Percentiles rank a stretch among this genome's conserved stretches.
phyloP scores from a whole-genome alignment of 2,329 filamentous ascomycete species.

The Fulvia fulva region DNA sequence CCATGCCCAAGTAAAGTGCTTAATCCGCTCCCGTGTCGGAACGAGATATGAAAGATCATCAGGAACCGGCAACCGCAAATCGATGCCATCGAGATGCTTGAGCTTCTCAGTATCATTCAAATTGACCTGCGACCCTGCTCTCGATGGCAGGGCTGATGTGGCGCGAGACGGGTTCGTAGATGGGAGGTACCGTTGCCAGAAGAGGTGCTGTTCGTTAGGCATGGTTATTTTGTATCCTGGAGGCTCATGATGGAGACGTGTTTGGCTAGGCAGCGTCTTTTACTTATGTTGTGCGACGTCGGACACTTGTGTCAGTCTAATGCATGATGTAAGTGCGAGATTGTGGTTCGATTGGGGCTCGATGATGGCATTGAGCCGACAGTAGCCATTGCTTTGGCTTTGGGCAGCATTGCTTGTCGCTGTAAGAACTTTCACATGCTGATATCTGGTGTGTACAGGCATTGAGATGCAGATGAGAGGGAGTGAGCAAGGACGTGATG shows the following conservation, averaged over 20 bases:
- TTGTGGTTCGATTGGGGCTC: not conserved
- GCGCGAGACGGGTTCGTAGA: not conserved
- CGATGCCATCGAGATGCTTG: not conserved
- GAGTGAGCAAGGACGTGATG: not conserved
- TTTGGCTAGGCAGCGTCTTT: too few relatives aligned
- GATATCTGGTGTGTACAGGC: not conserved
- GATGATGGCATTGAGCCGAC: not conserved
- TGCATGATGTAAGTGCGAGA: too few relatives aligned
- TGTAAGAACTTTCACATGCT: not conserved
- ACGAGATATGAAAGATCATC: not conserved
- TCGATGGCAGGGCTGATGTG: not conserved
- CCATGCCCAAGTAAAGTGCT: constrained; percentile 16
- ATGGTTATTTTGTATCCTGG: too few relatives aligned
- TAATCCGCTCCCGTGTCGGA: not conserved
- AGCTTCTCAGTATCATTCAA: not conserved
- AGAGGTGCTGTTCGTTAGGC: not conserved
- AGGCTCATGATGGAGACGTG: too few relatives aligned
- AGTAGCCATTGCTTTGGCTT: not conserved
- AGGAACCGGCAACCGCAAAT: not conserved
- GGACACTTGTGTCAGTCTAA: not conserved
- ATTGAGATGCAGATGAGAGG: not conserved
- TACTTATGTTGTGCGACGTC: not conserved
- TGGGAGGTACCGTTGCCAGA: not conserved
- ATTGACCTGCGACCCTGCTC: not conserved
- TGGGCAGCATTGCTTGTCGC: not conserved